Evolutionary conservation across 1,284 basidiomycete genomes (phyloP).

Genomic region (Meripilus lineatus): DNA sequence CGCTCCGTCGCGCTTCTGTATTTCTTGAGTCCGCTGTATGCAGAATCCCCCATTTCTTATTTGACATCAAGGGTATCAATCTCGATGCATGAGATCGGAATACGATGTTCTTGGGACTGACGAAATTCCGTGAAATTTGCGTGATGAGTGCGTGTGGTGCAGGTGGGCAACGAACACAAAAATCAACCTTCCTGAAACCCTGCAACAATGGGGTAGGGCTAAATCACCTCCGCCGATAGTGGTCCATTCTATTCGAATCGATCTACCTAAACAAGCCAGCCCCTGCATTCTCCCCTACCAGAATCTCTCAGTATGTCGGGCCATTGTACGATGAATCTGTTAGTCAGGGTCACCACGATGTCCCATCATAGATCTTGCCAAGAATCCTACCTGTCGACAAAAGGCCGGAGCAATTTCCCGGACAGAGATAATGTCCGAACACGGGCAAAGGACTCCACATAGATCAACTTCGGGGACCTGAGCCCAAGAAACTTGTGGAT

Average conservation of each 20-base stretch:
- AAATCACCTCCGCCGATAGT: no score
- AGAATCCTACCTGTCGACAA: conserved; percentile 73
- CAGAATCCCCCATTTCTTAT: not conserved
- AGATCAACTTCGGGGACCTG: conserved; percentile 72
- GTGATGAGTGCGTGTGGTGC: not conserved
- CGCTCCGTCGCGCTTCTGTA: not conserved
- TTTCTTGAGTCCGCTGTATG: not conserved
- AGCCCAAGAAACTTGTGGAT: conserved; percentile 67
- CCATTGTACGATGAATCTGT: conserved; percentile 87
- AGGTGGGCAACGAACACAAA: not conserved
- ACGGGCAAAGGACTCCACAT: conserved; percentile 94
- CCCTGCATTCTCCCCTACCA: conserved; percentile 44
- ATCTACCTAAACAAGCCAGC: conserved; percentile 59
- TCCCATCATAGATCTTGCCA: conserved; percentile 1
- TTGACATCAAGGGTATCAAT: not conserved
- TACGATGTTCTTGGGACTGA: not conserved
- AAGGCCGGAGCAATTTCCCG: conserved; percentile 71
- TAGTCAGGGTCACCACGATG: conserved; percentile 6
- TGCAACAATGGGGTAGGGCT: no score
- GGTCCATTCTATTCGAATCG: no score
- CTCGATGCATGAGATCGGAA: not conserved
- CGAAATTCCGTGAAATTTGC: not conserved
- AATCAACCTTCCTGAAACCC: no score
- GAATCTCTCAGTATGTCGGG: conserved; percentile 46
- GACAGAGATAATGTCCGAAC: conserved; percentile 82